Base-by-base conservation (phyloP, 495 filamentous ascomycete genomes). In the Penicillium coprophilum region DNA sequence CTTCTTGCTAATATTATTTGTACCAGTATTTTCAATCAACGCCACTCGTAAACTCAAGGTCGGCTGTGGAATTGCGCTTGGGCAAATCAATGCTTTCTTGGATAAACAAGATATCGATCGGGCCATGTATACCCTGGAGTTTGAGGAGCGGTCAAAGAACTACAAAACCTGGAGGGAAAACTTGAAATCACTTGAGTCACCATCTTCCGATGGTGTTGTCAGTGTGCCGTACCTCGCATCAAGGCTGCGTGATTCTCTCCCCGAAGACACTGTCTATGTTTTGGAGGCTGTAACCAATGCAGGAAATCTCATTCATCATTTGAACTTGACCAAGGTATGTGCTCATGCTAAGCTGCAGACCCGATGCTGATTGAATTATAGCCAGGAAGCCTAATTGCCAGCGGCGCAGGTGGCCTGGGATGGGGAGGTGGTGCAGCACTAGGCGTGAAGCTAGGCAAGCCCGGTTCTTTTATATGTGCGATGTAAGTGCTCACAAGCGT, bases 281-380 rank as follows among this genome's bases (percentile, higher is more conserved):
- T 71, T 96, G 50, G 92, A 96, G 74, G 91, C 92, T 3, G 92
- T 96, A 11, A 96, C 91, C 8, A 87, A 88, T 59, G 89, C 91
- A 0, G 68, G 62, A 1, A 81, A 86, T 50, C 85, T 92, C 13
- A 87, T 89, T 34, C 89, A 96, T 55, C 85, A 89, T 36, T 41
- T 66, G 2, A 63, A 63, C 38, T 30, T 66, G 9, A 55, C 57
- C 2, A 46, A 58, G 45, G 63, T 66, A 45, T 30, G 34, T 44
- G 8, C 31, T 30, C 0, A 2, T 23, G 1, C 15, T 13, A 20
- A 15, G 2, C 6, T 47, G 4, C 10, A 20, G 11, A 15, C 6
- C 15, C 21, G 0, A 40, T 53, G 19, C 45, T 57, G 27, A 57
- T 23, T 2, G 3, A 8, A 13, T 8, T 24, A 9, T 21, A 66